These are phyloP conservation scores for Sugiyamaella grinbergsii DNA, from an alignment of 1,139 yeast species.

Conservation along the genomic window DNA sequence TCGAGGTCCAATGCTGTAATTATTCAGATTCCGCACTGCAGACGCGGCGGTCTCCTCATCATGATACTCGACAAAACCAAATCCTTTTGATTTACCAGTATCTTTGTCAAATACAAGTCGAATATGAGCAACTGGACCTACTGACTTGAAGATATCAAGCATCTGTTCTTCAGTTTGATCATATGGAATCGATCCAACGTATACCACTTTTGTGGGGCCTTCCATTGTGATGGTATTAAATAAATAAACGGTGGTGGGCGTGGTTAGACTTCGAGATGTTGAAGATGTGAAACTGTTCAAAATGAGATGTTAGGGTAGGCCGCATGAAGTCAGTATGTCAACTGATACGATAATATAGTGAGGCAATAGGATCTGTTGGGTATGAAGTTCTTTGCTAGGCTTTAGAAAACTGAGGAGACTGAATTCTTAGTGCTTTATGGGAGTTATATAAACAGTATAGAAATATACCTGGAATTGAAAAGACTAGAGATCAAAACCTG, in stretches of 20 bases:
- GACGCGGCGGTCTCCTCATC: constrained; percentile 80
- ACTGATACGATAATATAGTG: too few relatives aligned
- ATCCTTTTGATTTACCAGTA: constrained; percentile 88
- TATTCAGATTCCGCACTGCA: constrained; percentile 86
- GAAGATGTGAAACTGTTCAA: too few relatives aligned
- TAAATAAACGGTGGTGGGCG: constrained; percentile 2
- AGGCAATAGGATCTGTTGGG: too few relatives aligned
- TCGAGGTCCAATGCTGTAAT: constrained; percentile 73
- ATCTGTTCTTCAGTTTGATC: constrained; percentile 91
- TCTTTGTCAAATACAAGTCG: constrained; percentile 81
- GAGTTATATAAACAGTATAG: too few relatives aligned
- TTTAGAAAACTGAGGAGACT: too few relatives aligned
- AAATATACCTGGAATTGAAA: too few relatives aligned
- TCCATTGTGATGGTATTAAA: constrained; percentile 6
- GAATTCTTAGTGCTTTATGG: too few relatives aligned
- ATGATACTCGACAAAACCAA: constrained; percentile 80
- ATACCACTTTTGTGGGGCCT: constrained; percentile 45
- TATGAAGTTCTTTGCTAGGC: too few relatives aligned
- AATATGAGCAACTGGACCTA: constrained; percentile 82
- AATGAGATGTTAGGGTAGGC: too few relatives aligned
- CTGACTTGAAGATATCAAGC: constrained; percentile 70
- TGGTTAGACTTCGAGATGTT: too few relatives aligned
- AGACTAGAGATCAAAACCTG: too few relatives aligned
- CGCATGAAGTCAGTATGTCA: too few relatives aligned
- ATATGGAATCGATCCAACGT: constrained; percentile 68